phyloP scores from a whole-genome alignment of 1,284 basidiomycete genomes.

The Heterobasidion parviporum region DNA sequence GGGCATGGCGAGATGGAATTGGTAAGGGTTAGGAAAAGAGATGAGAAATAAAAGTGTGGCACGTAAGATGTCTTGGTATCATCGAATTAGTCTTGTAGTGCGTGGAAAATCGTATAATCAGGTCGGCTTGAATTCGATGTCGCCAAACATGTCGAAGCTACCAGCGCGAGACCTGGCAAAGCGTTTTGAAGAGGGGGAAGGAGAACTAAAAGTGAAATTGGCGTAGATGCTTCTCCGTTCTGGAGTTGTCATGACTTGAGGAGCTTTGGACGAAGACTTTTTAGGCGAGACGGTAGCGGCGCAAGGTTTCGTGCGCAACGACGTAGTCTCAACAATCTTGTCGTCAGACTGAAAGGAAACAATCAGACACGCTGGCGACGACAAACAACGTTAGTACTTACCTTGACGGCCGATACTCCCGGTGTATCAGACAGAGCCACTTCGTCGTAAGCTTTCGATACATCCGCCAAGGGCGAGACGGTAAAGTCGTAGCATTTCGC shows the following conservation, averaged over 20 bases:
- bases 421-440: background rate
- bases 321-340: background rate
- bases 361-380: background rate
- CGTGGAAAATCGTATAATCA: background rate
- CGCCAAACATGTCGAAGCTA: conserved; percentile 20
- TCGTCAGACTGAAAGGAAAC: background rate
- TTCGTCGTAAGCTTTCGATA: conserved; percentile 35
- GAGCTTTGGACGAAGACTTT: conserved; percentile 12
- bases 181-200: conserved; percentile 49
- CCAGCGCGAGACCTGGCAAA: conserved; percentile 27
- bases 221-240: conserved; percentile 62
- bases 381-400: background rate
- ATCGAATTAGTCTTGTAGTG: background rate
- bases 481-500: conserved; percentile 15
- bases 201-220: conserved; percentile 69
- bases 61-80: background rate
- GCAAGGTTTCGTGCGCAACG: conserved; percentile 1
- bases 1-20: background rate
- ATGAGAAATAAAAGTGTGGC: conserved; percentile 2
- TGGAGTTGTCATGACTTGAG: conserved; percentile 51
- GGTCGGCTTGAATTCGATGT: conserved; percentile 12
- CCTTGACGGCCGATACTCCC: background rate
- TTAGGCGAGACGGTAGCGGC: conserved; percentile 12
- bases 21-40: background rate
- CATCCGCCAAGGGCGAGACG: conserved; percentile 11